phyloP scores from a whole-genome alignment of 352 stramenopile genomes.

The Phytophthora sojae region DNA sequence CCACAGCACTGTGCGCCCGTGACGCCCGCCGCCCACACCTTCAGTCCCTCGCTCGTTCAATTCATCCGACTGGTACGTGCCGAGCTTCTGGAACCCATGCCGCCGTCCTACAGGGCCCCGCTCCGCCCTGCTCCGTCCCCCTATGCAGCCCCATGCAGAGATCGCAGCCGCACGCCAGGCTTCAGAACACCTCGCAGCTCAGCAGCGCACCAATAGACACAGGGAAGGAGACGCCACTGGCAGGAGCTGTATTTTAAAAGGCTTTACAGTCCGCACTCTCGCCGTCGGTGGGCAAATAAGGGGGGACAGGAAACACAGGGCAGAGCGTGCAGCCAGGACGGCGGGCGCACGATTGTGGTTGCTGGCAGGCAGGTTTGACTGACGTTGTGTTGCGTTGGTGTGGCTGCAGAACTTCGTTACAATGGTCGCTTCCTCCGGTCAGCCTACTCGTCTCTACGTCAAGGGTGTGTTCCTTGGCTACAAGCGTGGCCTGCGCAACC shows the following conservation, averaged over 20 bases:
- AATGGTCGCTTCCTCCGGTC: slow-evolving; percentile 92
- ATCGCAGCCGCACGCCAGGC: neutral
- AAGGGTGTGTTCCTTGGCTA: slow-evolving; percentile 99
- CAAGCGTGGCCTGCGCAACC: slow-evolving; percentile 98
- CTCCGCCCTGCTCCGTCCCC: neutral
- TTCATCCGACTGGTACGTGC: slow-evolving; percentile 89
- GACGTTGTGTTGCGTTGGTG: slow-evolving; percentile 13
- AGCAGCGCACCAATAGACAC: slow-evolving; percentile 9
- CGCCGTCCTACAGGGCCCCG: slow-evolving; percentile 1
- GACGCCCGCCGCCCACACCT: slow-evolving; percentile 53
- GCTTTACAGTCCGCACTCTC: neutral
- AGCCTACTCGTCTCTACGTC: slow-evolving; percentile 97
- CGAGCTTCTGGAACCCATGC: slow-evolving; percentile 10
- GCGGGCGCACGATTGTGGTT: neutral
- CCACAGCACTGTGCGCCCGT: slow-evolving; percentile 23
- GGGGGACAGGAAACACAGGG: slow-evolving; percentile 6
- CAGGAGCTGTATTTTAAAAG: neutral
- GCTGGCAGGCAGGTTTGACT: slow-evolving; percentile 9
- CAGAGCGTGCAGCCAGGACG: neutral
- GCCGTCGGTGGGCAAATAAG: slow-evolving; percentile 1
- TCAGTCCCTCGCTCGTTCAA: slow-evolving; percentile 91
- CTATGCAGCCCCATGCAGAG: slow-evolving; percentile 8
- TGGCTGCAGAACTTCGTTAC: slow-evolving; percentile 74
- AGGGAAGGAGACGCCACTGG: neutral
- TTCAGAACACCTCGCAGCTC: slow-evolving; percentile 14